Evolutionary conservation across 176 grass and related monocot species (phyloP).

Genomic region (Puya raimondii): DNA sequence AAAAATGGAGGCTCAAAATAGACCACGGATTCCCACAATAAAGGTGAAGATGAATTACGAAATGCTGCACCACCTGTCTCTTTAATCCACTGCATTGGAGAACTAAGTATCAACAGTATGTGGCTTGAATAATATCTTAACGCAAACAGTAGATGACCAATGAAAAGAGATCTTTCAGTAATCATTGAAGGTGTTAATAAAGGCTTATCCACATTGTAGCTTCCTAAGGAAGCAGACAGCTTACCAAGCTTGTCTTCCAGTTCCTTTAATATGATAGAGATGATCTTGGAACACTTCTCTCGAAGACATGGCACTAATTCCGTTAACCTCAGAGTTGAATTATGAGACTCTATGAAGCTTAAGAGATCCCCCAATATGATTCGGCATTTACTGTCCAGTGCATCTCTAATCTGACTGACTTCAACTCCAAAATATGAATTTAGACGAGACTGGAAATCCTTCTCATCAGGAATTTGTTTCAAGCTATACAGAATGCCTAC

Average conservation of each 20-base stretch:
- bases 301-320: slow-evolving; percentile 81
- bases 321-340: slow-evolving; percentile 67
- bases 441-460: slow-evolving; percentile 72
- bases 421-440: slow-evolving; percentile 63
- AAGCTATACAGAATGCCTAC: slow-evolving; percentile 60
- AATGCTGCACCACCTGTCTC: slow-evolving; percentile 37
- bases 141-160: slow-evolving; percentile 82
- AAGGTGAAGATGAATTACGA: slow-evolving; percentile 39
- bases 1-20: slow-evolving; percentile 34
- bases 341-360: slow-evolving; percentile 85
- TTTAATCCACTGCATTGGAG: slow-evolving; percentile 84
- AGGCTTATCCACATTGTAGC: slow-evolving; percentile 26
- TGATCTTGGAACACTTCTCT: slow-evolving; percentile 76
- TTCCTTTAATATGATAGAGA: slow-evolving; percentile 55
- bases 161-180: slow-evolving; percentile 78
- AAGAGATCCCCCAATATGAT: slow-evolving; percentile 83
- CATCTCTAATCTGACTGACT: slow-evolving; percentile 77
- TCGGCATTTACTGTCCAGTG: slow-evolving; percentile 84
- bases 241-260: slow-evolving; percentile 60
- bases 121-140: slow-evolving; percentile 81
- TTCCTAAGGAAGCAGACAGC: slow-evolving; percentile 50
- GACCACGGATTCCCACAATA: slow-evolving; percentile 43
- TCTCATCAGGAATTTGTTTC: slow-evolving; percentile 82
- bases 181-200: slow-evolving; percentile 47
- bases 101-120: slow-evolving; percentile 71